phyloP scores from a whole-genome alignment of 441 rosid genomes.

The Pelargonium fulgidum region DNA sequence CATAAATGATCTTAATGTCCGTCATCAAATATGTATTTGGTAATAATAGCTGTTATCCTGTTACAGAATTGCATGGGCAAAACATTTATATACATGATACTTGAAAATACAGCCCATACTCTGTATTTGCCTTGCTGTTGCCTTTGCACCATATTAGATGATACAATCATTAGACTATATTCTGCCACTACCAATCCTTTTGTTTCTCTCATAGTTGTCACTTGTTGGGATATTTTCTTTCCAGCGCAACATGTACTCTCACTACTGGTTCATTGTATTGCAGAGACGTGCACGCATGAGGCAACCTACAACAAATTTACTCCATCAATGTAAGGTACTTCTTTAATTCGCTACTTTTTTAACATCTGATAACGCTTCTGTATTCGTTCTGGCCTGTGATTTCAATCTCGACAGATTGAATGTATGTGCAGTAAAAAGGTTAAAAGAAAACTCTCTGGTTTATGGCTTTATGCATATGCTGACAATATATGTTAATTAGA shows the following conservation, averaged over 20 bases:
- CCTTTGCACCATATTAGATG: constrained; percentile 22
- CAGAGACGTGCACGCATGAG: no score
- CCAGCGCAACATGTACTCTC: constrained; percentile 20
- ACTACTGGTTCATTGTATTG: no score
- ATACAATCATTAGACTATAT: constrained; percentile 8
- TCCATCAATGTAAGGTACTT: no score
- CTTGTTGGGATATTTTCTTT: constrained; percentile 29
- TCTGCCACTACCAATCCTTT: constrained; percentile 20
- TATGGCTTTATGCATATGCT: no score
- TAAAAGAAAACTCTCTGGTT: not conserved
- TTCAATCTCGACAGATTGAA: not conserved
- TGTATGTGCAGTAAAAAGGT: not conserved
- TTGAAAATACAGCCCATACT: constrained; percentile 30
- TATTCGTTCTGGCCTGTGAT: no score
- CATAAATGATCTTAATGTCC: no score
- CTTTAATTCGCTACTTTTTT: not conserved
- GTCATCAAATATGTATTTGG: no score
- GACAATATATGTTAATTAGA: not conserved
- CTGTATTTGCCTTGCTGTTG: constrained; percentile 41
- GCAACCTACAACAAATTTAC: no score
- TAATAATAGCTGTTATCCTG: not conserved
- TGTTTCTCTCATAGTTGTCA: constrained; percentile 36
- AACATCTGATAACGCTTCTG: not conserved
- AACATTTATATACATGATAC: constrained; percentile 13
- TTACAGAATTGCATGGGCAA: constrained; percentile 1